Evolutionary conservation across 139 green algal genomes (phyloP).

Genomic region (Coccomyxa sp.): DNA sequence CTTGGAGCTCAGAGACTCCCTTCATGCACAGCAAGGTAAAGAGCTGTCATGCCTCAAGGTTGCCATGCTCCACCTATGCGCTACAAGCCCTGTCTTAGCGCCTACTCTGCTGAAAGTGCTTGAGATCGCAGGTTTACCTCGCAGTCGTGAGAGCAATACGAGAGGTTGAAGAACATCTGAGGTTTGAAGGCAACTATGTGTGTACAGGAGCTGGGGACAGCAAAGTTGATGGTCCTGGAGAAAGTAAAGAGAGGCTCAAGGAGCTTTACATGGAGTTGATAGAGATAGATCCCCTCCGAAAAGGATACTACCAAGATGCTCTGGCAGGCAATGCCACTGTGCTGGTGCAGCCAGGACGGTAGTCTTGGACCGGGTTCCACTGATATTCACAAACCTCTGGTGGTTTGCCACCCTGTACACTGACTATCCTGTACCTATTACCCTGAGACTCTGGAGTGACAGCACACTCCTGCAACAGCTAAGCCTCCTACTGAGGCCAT

Average conservation of each 20-base stretch:
- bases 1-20: constrained; percentile 30
- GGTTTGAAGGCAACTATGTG: not conserved
- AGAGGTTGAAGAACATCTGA: not conserved
- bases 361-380: too few species aligned
- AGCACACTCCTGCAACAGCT: too few species aligned
- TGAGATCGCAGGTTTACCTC: not conserved
- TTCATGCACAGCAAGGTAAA: not conserved
- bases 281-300: constrained; percentile 34
- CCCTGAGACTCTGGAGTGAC: too few species aligned
- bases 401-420: too few species aligned
- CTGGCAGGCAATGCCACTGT: constrained; percentile 3
- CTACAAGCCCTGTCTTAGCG: too few species aligned
- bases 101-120: not conserved
- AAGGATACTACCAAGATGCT: constrained; percentile 45
- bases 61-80: too few species aligned
- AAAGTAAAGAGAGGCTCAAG: not conserved
- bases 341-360: too few species aligned
- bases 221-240: not conserved
- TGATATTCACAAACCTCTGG: too few species aligned
- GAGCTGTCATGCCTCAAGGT: not conserved
- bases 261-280: constrained; percentile 26
- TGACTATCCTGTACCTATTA: too few species aligned
- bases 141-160: not conserved
- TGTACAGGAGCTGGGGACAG: not conserved
- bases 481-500: too few species aligned